phyloP scores from a whole-genome alignment of 2,329 filamentous ascomycete genomes.

The Pseudophaeomoniella oleicola region DNA sequence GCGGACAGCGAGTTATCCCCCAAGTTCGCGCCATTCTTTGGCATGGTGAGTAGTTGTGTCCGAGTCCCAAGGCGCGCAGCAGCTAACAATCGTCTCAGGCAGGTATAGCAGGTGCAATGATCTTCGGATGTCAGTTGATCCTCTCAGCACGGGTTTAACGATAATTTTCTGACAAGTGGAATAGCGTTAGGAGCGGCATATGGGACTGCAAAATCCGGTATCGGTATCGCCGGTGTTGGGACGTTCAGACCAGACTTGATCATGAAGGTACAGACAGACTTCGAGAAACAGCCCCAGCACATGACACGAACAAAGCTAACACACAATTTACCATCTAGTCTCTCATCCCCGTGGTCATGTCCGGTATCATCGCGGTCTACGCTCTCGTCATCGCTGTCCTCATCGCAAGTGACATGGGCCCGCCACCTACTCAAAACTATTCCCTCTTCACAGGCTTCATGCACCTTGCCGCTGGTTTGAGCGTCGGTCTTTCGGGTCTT shows the following conservation, averaged over 20 bases:
- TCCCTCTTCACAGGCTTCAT: conserved; percentile 84
- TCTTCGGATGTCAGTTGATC: conserved; percentile 9
- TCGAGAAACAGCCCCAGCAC: background rate
- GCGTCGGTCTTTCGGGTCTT: conserved; percentile 81
- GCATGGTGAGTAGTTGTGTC: conserved; percentile 40
- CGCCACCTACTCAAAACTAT: conserved; percentile 54
- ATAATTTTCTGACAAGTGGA: conserved; percentile 1
- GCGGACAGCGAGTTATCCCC: conserved; percentile 38
- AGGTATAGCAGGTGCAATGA: conserved; percentile 34
- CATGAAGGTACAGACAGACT: conserved; percentile 41
- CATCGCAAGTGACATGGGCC: conserved; percentile 77
- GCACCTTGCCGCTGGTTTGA: conserved; percentile 81
- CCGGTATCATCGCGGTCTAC: conserved; percentile 97
- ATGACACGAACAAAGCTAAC: background rate
- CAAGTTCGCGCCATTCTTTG: conserved; percentile 53
- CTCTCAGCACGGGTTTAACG: background rate
- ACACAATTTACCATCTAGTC: conserved; percentile 21
- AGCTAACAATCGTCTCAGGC: conserved; percentile 23
- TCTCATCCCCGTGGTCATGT: conserved; percentile 59
- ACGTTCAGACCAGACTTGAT: conserved; percentile 53
- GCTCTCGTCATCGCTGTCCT: conserved; percentile 92
- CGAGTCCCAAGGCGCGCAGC: conserved; percentile 1
- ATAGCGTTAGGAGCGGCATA: conserved; percentile 51
- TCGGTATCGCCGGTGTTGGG: conserved; percentile 52
- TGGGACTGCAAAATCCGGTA: conserved; percentile 54